Evolutionary conservation across 2,329 filamentous ascomycete species (phyloP), one percentile per base, ranked within the genome.

Genomic region (Huntiella bhutanensis): DNA sequence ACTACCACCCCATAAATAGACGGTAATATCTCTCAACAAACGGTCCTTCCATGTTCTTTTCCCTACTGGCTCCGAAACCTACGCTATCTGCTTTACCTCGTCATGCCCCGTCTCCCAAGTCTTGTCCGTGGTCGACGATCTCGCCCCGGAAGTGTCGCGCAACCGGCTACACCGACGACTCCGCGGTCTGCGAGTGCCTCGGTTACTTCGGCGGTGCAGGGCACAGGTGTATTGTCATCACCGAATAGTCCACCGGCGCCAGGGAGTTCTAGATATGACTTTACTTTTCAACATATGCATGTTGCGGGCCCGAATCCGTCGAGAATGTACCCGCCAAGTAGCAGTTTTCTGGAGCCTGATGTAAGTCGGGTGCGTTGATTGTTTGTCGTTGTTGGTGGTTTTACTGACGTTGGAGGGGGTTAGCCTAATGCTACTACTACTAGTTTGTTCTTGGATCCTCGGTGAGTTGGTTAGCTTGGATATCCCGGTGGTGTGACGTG

Each of bases 281-380:
- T 63, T 40, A 62, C 60, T 4, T 63, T 63, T 35, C 53, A 53
- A 41, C 19, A 43, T 10, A 17, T 35, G 41, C 28, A 10, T 12
- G 41, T 34, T 53, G 55, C 11, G 16, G 41, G 13, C 35, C 44
- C 5, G 17, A 34, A 17, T 22, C 47, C 53, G 28, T 51, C 51
- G 51, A 40, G 43, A 11, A 46, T 43, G 33, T 43, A 32, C 43
- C 55, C 57, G 8, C 52, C 49, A 10, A 49, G 51, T n/a, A 56
- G 54, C 8, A 59, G 55, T 43, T 59, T 55, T 32, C 59, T 60
- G 15, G 58, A 60, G 36, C 54, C 58, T 16, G 58, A 60, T 51
- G 58, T 60, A 50, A 40, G 51, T 49, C 34, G 34, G 15, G 33
- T 34, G 17, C 40, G 22, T 28, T 28, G 8, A 28, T 7, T 28